These are phyloP conservation scores for Crithidia fasciculata DNA, from an alignment of 208 protist genomes.

Conservation along the genomic window DNA sequence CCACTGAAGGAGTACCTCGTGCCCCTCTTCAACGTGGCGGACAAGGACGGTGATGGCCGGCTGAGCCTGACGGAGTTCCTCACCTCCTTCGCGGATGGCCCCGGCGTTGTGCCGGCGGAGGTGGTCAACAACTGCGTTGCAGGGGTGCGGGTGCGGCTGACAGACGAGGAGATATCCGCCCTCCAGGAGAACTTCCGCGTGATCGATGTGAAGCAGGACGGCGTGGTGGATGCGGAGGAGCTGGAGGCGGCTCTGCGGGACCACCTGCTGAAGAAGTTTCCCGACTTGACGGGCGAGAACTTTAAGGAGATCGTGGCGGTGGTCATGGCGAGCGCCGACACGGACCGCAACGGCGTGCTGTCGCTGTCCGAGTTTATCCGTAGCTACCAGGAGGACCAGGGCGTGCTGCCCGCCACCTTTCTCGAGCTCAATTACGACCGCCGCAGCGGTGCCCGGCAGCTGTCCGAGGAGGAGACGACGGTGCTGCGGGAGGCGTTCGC, in stretches of 20 bases:
- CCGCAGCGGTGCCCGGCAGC: constrained; percentile 34
- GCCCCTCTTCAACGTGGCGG: constrained; percentile 76
- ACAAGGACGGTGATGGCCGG: constrained; percentile 69
- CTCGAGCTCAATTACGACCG: constrained; percentile 33
- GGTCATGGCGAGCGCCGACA: constrained; percentile 77
- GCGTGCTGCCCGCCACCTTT: constrained; percentile 84
- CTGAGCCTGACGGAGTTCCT: constrained; percentile 83
- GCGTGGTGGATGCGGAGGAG: constrained; percentile 74
- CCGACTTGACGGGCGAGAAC: constrained; percentile 66
- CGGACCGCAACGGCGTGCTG: constrained; percentile 67
- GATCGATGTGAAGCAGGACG: constrained; percentile 77
- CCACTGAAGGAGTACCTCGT: constrained; percentile 65
- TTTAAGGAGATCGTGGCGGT: constrained; percentile 78
- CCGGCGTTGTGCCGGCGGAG: constrained; percentile 86
- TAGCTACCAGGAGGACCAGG: constrained; percentile 88
- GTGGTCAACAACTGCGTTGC: constrained; percentile 84
- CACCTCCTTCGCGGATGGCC: constrained; percentile 73
- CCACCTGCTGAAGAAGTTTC: constrained; percentile 58
- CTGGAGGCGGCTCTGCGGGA: constrained; percentile 58
- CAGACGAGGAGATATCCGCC: constrained; percentile 76
- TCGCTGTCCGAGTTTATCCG: constrained; percentile 88
- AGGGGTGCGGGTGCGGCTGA: constrained; percentile 74
- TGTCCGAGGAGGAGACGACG: constrained; percentile 65
- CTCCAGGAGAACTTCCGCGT: constrained; percentile 77
- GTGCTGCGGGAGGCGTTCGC: constrained; percentile 75